Evolutionary conservation across 2,329 filamentous ascomycete species (phyloP).

Genomic region (Aspergillus alliaceus): DNA sequence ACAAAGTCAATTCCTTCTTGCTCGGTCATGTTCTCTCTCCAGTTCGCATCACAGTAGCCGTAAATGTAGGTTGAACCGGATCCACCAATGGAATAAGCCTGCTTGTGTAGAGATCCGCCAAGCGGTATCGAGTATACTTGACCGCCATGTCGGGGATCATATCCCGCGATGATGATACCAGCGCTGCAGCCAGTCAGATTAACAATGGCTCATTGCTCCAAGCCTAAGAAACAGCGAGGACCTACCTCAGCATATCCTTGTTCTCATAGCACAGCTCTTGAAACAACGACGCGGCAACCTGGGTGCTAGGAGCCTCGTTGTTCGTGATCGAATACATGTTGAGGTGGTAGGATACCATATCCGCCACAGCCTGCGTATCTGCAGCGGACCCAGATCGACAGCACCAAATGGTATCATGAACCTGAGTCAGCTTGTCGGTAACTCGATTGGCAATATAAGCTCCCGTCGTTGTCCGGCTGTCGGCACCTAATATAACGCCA

Average conservation of each 20-base stretch:
- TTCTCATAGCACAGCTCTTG: slow-evolving; percentile 98
- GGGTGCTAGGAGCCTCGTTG: slow-evolving; percentile 85
- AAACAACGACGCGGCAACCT: slow-evolving; percentile 93
- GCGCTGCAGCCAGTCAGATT: slow-evolving; percentile 58
- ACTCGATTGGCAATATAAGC: slow-evolving; percentile 99
- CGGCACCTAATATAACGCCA: slow-evolving; percentile 93
- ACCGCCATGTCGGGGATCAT: slow-evolving; percentile 90
- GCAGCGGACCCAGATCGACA: slow-evolving; percentile 96
- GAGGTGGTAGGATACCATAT: slow-evolving; percentile 96
- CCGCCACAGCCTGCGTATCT: slow-evolving; percentile 95
- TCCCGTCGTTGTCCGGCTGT: slow-evolving; percentile 95
- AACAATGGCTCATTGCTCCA: not conserved
- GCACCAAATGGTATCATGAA: slow-evolving; percentile 99
- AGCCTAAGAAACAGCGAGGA: slow-evolving; percentile 10
- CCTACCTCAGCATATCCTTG: slow-evolving; percentile 87
- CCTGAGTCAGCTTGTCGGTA: slow-evolving; percentile 97
- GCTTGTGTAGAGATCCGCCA: slow-evolving; percentile 96
- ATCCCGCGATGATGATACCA: slow-evolving; percentile 97
- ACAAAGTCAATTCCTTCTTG: slow-evolving; percentile 88
- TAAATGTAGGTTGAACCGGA: slow-evolving; percentile 99
- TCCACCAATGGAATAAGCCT: slow-evolving; percentile 90
- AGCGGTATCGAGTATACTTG: slow-evolving; percentile 97
- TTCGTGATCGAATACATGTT: slow-evolving; percentile 89
- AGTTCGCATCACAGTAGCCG: slow-evolving; percentile 96
- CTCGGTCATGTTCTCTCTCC: slow-evolving; percentile 93